Evolutionary conservation across 169 alveolate genomes (phyloP).

Genomic region (Cardiosporidium cionae): DNA sequence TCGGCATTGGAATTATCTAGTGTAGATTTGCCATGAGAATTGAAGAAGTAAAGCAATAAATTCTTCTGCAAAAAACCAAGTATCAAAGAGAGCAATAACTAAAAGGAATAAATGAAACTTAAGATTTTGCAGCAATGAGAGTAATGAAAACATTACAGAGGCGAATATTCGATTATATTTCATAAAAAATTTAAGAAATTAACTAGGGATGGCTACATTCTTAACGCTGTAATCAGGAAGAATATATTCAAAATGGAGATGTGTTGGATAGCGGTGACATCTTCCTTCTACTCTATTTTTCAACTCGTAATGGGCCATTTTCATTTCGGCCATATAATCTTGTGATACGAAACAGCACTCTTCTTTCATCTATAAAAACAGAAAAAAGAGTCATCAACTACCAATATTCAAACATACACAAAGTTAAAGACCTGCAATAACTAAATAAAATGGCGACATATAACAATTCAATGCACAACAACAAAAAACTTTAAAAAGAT

Average conservation of each 20-base stretch:
- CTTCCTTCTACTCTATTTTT: not conserved
- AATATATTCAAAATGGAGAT: conserved; percentile 24
- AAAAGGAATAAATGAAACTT: no score
- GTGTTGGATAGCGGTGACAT: conserved; percentile 11
- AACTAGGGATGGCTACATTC: conserved; percentile 3
- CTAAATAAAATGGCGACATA: not conserved
- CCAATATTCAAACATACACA: not conserved
- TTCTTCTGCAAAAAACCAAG: no score
- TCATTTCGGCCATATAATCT: conserved; percentile 26
- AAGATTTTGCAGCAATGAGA: no score
- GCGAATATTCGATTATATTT: no score
- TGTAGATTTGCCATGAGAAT: no score
- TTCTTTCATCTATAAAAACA: conserved; percentile 39
- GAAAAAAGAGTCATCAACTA: not conserved
- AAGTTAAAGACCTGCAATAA: not conserved
- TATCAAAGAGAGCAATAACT: no score
- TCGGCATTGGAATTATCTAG: no score
- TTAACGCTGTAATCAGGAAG: conserved; percentile 35
- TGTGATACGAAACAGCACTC: conserved; percentile 43
- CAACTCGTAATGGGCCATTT: conserved; percentile 9
- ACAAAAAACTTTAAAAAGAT: not conserved
- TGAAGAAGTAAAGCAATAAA: no score
- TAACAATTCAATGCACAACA: not conserved
- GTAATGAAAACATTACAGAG: no score
- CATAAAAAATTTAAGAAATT: no score